Conservation (phyloP, 306 rosid genomes). For the Macrotyloma uniflorum region DNA sequence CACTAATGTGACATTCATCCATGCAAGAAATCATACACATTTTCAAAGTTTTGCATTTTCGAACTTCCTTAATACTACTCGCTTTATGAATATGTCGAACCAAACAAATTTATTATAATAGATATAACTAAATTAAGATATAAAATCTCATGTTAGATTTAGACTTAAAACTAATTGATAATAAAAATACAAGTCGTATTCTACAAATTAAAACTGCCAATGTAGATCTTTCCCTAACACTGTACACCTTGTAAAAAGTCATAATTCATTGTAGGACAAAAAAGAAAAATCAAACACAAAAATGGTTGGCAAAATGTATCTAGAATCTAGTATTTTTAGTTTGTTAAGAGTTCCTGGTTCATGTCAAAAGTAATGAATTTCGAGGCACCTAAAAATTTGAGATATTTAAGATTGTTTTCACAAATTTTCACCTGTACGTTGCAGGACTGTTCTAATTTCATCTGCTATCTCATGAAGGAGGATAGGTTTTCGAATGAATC, state of each 20-base stretch:
- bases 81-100: no score
- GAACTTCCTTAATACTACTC: no score
- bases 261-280: no score
- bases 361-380: neutral
- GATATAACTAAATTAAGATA: no score
- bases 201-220: no score
- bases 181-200: no score
- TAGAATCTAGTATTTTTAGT: constrained; percentile 23
- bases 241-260: no score
- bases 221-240: no score
- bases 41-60: neutral
- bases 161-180: no score
- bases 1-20: neutral
- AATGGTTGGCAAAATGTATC: constrained; percentile 36
- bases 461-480: constrained; percentile 64
- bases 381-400: constrained; percentile 21
- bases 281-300: no score
- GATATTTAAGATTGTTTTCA: constrained; percentile 31
- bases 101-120: no score
- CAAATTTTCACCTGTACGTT: constrained; percentile 55
- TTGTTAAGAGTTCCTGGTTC: constrained; percentile 30
- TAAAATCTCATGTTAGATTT: no score
- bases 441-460: constrained; percentile 64
- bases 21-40: neutral
- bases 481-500: constrained; percentile 73